phyloP scores from a whole-genome alignment of 306 rosid genomes.

The Prosopis cineraria region DNA sequence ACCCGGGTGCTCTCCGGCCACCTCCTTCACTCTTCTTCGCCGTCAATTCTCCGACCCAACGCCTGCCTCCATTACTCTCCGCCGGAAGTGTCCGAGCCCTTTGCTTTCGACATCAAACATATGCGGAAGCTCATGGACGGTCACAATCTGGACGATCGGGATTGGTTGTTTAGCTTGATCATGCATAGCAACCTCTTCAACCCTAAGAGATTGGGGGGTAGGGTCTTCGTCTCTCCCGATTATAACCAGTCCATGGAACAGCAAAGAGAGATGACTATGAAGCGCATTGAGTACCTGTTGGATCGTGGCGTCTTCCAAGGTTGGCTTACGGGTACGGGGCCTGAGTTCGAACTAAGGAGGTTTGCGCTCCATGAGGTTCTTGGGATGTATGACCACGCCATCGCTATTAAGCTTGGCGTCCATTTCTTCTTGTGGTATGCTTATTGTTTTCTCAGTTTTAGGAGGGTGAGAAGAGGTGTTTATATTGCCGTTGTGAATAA shows the following conservation, averaged over 20 bases:
- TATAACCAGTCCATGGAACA: slow-evolving; percentile 87
- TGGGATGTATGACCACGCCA: slow-evolving; percentile 79
- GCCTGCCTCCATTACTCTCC: slow-evolving; percentile 50
- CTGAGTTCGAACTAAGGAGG: slow-evolving; percentile 57
- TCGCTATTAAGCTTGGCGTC: slow-evolving; percentile 81
- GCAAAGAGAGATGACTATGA: slow-evolving; percentile 81
- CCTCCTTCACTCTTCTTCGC: slow-evolving; percentile 31
- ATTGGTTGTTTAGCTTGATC: slow-evolving; percentile 68
- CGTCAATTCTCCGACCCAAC: slow-evolving; percentile 31
- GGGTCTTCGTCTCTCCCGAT: slow-evolving; percentile 70
- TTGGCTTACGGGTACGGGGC: slow-evolving; percentile 68
- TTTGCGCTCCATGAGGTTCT: slow-evolving; percentile 62
- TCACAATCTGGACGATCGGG: slow-evolving; percentile 72
- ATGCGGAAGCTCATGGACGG: slow-evolving; percentile 73
- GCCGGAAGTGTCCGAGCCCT: slow-evolving; percentile 48
- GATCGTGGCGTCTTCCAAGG: slow-evolving; percentile 68
- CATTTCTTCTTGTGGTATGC: slow-evolving; percentile 72
- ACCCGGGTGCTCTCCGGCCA: slow-evolving; percentile 49
- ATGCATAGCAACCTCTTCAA: slow-evolving; percentile 70
- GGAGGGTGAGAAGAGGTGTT: neutral
- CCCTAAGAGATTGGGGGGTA: slow-evolving; percentile 49
- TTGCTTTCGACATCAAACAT: slow-evolving; percentile 41
- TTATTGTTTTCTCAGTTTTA: neutral
- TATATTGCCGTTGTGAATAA: neutral
- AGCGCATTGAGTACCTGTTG: slow-evolving; percentile 60